Evolutionary conservation across 1,284 basidiomycete genomes (phyloP).

Genomic region (Tilletia indica): DNA sequence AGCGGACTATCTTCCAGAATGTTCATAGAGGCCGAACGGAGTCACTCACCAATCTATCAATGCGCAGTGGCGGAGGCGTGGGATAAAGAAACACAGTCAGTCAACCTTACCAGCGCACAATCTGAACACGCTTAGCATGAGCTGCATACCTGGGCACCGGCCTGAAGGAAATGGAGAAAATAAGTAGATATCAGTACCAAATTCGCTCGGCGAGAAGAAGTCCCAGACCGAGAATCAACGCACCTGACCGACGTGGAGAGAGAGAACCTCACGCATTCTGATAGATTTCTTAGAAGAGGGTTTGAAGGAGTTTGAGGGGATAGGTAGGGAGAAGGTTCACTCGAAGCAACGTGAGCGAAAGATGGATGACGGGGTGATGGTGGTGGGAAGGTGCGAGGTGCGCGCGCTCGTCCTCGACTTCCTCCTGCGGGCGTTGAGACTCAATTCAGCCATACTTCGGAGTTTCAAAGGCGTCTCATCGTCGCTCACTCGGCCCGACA

Average conservation of each 20-base stretch:
- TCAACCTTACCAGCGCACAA: neutral
- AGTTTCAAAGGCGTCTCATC: too few species aligned
- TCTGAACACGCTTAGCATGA: neutral
- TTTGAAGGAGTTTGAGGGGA: neutral
- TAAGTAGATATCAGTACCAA: constrained; percentile 19
- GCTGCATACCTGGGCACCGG: constrained; percentile 26
- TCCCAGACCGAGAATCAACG: constrained; percentile 15
- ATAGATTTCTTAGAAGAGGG: neutral
- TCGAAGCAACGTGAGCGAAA: constrained; percentile 18
- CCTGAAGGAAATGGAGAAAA: neutral
- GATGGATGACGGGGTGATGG: neutral
- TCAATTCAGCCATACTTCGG: too few species aligned
- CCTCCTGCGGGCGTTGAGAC: neutral
- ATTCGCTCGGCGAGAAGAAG: neutral
- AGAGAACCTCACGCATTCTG: constrained; percentile 69
- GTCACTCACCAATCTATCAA: constrained; percentile 3
- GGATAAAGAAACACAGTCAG: neutral
- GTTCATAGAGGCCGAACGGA: neutral
- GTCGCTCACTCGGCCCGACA: too few species aligned
- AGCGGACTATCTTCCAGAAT: neutral
- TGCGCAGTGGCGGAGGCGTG: neutral
- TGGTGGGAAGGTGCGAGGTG: constrained; percentile 13
- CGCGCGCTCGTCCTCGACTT: neutral
- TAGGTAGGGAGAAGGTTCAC: constrained; percentile 5
- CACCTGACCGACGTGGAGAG: constrained; percentile 85